Evolutionary conservation across 306 rosid species (phyloP).

Genomic region (Ceratonia siliqua): DNA sequence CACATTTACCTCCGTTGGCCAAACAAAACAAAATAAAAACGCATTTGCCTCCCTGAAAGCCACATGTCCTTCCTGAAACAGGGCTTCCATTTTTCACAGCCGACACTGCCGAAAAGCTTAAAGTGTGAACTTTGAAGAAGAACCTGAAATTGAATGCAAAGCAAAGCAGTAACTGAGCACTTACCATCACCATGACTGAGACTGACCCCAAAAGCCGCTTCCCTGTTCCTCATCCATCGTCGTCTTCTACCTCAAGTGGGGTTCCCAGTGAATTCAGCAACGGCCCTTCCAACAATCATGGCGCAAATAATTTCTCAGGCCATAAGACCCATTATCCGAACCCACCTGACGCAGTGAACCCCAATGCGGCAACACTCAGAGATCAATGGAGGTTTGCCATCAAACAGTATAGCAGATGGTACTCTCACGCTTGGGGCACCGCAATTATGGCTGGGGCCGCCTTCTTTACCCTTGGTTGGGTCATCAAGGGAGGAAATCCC

Average conservation of each 20-base stretch:
- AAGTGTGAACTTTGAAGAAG: too few relatives aligned
- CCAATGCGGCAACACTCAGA: constrained; percentile 78
- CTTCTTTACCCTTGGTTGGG: constrained; percentile 93
- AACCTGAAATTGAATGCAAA: neutral
- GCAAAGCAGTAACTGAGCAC: neutral
- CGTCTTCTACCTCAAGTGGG: constrained; percentile 30
- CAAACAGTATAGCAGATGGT: constrained; percentile 76
- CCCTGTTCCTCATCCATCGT: constrained; percentile 29
- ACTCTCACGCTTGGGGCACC: constrained; percentile 95
- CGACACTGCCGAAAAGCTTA: neutral
- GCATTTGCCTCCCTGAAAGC: neutral
- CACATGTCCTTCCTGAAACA: neutral
- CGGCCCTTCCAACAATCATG: constrained; percentile 6
- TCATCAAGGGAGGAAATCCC: constrained; percentile 89
- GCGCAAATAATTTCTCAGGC: constrained; percentile 31
- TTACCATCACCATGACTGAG: constrained; percentile 34
- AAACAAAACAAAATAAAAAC: too few relatives aligned
- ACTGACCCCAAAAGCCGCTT: constrained; percentile 35
- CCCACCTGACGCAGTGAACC: constrained; percentile 69
- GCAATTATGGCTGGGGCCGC: constrained; percentile 90
- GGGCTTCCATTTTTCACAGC: neutral
- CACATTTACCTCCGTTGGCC: too few relatives aligned
- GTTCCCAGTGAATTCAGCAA: constrained; percentile 8
- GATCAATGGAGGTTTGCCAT: constrained; percentile 88
- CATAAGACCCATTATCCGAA: constrained; percentile 45